phyloP scores from a whole-genome alignment of 495 filamentous ascomycete species.

The Pyrenula aspistea region DNA sequence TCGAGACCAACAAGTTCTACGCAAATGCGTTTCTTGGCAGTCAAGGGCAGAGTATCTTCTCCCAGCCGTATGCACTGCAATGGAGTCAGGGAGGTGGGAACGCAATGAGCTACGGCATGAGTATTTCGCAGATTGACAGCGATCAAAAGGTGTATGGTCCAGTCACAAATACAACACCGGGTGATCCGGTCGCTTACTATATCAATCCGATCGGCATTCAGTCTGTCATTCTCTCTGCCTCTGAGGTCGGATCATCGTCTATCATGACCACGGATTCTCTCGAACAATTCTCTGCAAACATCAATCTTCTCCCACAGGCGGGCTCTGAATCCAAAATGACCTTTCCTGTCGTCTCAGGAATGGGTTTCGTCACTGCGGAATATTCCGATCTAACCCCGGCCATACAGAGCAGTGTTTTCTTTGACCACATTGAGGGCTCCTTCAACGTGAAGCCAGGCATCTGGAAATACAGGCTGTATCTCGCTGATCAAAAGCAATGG shows the following conservation, averaged over 20 bases:
- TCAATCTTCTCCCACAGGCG: slow-evolving; percentile 45
- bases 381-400: slow-evolving; percentile 59
- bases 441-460: slow-evolving; percentile 45
- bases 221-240: slow-evolving; percentile 65
- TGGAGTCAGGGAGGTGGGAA: slow-evolving; percentile 64
- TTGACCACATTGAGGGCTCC: slow-evolving; percentile 49
- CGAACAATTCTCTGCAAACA: slow-evolving; percentile 59
- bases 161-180: slow-evolving; percentile 28
- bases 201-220: slow-evolving; percentile 75
- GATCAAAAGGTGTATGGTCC: slow-evolving; percentile 53
- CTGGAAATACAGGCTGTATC: slow-evolving; percentile 62
- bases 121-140: slow-evolving; percentile 58
- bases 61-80: slow-evolving; percentile 72
- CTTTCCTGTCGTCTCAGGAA: slow-evolving; percentile 81
- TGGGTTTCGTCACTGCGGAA: slow-evolving; percentile 74
- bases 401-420: slow-evolving; percentile 63
- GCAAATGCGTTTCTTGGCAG: slow-evolving; percentile 73
- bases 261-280: slow-evolving; percentile 49
- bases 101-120: slow-evolving; percentile 62
- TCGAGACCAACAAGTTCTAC: slow-evolving; percentile 88
- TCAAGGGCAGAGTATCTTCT: slow-evolving; percentile 61
- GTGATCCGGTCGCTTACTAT: slow-evolving; percentile 55
- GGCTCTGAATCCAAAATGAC: slow-evolving; percentile 46
- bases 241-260: slow-evolving; percentile 51
- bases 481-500: slow-evolving; percentile 69